Conservation (phyloP, 768 basidiomycete species). For the Pleurotus cornucopiae region DNA sequence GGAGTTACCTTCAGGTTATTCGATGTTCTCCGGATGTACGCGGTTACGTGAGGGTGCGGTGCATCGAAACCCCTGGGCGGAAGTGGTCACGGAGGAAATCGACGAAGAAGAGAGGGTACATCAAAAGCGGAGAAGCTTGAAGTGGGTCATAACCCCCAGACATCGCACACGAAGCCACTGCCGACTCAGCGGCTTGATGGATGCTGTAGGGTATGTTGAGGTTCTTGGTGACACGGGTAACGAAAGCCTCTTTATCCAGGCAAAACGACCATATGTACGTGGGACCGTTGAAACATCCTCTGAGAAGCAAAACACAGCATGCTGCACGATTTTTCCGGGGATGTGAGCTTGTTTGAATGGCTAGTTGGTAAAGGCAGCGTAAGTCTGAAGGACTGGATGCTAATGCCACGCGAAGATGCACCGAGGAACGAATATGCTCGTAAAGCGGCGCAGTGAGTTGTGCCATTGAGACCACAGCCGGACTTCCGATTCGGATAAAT, state of each 20-base stretch:
- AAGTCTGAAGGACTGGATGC: too few species aligned
- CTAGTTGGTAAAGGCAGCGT: too few species aligned
- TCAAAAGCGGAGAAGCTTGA: constrained; percentile 1
- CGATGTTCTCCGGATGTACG: neutral
- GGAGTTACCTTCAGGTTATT: neutral
- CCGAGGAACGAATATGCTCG: too few species aligned
- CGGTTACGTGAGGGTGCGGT: neutral
- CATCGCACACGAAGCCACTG: neutral
- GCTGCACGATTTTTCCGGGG: neutral
- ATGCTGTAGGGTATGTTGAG: neutral
- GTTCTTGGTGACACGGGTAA: too few species aligned
- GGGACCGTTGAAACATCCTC: neutral
- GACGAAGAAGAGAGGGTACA: neutral
- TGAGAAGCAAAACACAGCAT: neutral
- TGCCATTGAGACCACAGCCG: neutral
- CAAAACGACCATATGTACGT: neutral
- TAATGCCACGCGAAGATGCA: too few species aligned
- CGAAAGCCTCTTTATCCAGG: neutral
- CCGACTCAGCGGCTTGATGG: constrained; percentile 2
- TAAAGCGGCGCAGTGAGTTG: too few species aligned
- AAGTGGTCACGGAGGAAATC: neutral
- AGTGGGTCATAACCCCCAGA: neutral
- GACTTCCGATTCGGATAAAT: constrained; percentile 5
- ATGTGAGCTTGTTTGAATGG: too few species aligned
- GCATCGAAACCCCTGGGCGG: neutral